Conservation (phyloP, 192 early-diverging fungal genomes). For the Linnemannia hyalina region DNA sequence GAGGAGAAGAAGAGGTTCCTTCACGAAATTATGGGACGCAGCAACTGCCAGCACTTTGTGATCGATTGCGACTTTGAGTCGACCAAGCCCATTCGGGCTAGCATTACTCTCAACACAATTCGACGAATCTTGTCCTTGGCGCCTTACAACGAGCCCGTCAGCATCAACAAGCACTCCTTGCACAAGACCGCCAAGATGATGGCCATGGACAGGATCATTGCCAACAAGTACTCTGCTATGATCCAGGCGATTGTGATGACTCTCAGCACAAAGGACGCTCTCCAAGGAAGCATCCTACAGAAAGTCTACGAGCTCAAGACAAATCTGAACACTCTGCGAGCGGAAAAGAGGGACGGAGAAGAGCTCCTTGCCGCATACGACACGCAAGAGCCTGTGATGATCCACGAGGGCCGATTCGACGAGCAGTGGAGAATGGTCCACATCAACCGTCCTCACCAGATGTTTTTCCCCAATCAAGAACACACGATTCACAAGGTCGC, state of each 20-base stretch:
- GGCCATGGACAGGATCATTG: slow-evolving; percentile 10
- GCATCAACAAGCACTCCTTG: neutral
- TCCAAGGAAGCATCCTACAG: neutral
- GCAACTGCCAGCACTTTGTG: neutral
- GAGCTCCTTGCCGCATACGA: neutral
- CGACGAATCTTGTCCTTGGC: slow-evolving; percentile 8
- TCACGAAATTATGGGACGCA: slow-evolving; percentile 8
- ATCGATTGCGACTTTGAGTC: slow-evolving; percentile 20
- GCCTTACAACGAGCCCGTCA: slow-evolving; percentile 2
- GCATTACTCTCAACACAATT: slow-evolving; percentile 26
- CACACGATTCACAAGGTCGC: slow-evolving; percentile 3
- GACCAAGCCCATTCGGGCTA: slow-evolving; percentile 12
- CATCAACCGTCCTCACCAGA: neutral
- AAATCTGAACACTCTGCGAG: neutral
- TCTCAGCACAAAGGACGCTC: neutral
- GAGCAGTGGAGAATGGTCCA: slow-evolving; percentile 4
- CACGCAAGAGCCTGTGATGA: neutral
- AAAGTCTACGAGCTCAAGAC: neutral
- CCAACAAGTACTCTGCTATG: neutral
- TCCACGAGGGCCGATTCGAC: neutral
- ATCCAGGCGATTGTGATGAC: neutral
- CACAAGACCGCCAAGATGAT: slow-evolving; percentile 21
- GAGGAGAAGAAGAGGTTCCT: neutral
- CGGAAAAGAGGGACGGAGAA: neutral
- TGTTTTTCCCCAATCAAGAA: neutral